Base-by-base conservation (phyloP, 352 stramenopile genomes). In the Phytophthora rubi region DNA sequence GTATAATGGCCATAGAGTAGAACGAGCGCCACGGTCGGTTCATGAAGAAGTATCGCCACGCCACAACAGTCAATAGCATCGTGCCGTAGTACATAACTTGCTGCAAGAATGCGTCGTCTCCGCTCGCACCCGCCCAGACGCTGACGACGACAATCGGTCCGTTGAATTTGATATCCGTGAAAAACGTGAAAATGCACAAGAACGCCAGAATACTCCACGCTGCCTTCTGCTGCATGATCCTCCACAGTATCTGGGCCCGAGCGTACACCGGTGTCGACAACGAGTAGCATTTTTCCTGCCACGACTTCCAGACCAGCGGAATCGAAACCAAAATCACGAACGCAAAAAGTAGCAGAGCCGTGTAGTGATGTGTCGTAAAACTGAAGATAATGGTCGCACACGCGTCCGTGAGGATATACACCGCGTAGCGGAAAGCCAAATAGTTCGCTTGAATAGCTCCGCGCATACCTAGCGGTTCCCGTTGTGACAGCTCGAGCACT, bases 1-100 rank as follows among this genome's bases (percentile, higher is more conserved):
- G 63, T 18, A 71, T 28, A 2, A 73, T 65, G 3, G 62, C 45
- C 4, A 61, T 44, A 6, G 59, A 59, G 63, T 73, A 83, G 49
- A 81, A 78, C 7, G 42, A 28, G 4, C 70, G 66, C 76, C 76
- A 83, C 32, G 68, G 49, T 3, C 62, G 63, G 51, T 79, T 81
- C 70, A 79, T 59, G 39, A 78, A 81, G 45, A 44, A 74, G 9
- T 26, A 37, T 1, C 70, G 58, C 76, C 76, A 83, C 1, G 54
- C 26, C 13, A 70, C 6, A 39, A 78, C 48, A 6, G 75, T 76
- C 9, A 75, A 2, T 8, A 82, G 23, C 10, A 60, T 55, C 16
- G 68, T 49, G n/a, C 62, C 39, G 53, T 74, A 65, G 32, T 47
- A 45, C 12, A 79, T 52, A 2, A 44, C 9, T 30, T 68, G 66